Base-by-base conservation (phyloP, 768 basidiomycete genomes). In the Tubosaeta brunneosetosa region DNA sequence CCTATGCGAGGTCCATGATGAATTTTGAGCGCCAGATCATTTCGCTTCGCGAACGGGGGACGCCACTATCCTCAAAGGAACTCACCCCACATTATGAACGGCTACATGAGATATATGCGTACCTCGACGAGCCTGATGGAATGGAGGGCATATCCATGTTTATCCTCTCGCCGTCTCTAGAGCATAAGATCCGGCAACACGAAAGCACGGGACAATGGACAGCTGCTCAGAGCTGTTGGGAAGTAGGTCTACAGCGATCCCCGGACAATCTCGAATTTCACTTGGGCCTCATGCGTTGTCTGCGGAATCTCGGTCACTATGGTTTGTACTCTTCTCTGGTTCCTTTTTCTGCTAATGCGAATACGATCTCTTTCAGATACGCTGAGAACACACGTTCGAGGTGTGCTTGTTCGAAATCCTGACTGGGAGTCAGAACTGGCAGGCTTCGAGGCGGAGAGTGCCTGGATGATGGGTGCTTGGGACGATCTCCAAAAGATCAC, bases 181-280 rank as follows among this genome's bases (percentile, higher is more conserved):
- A 97, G 58, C 92, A 97, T 68, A 93, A 97, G 68, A 98, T 99
- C 55, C 85, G 97, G 40, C 90, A 98, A 63, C 97, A 99, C 61
- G 97, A 99, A 68, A 94, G 88, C 58, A 95, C 90, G 3, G 97
- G 97, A 0, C 79, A 85, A 40, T 99, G 97, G 97, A 98, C 97
- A 2, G 88, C 94, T 9, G 95, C 97, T 8, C 97, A 98, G 69
- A 98, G 95, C 63, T 99, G 97, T 62, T 99, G 97, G 97, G 97
- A 99, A 69, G 85, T 98, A 12, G 81, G 86, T 44, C 76, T 99
- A 14, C 95, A 97, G 64, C 85, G 91, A 52, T 83, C 84, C 19
- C 94, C 95, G 0, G 85, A 95, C 61, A 93, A 95, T 59, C 77
- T 95, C 5, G 82, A 88, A 22, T 88, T 85, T 55, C 95, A 99